Percentiles rank a stretch among this genome's conserved stretches.
phyloP scores from a whole-genome alignment of 1,139 yeast genomes.

The Hyphopichia pseudoburtonii region DNA sequence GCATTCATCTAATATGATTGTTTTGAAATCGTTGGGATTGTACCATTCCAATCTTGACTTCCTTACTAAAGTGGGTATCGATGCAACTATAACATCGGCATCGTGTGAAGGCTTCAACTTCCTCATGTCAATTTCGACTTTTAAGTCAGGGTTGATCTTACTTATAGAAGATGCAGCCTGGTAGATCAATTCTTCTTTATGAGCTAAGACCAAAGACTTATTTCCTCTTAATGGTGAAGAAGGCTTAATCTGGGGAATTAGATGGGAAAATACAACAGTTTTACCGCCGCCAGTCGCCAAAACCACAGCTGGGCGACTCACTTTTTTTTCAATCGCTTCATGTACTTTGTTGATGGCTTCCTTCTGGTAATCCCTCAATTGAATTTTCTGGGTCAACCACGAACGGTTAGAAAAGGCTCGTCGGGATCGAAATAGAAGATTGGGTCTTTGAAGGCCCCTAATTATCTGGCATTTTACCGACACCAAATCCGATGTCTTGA shows the following conservation, averaged over 20 bases:
- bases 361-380: constrained; percentile 61
- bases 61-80: constrained; percentile 66
- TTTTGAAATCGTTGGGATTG: constrained; percentile 58
- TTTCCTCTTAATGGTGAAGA: constrained; percentile 30
- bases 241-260: constrained; percentile 52
- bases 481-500: no score
- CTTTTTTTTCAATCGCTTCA: constrained; percentile 46
- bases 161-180: constrained; percentile 64
- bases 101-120: constrained; percentile 32
- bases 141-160: constrained; percentile 47
- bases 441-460: no score
- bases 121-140: constrained; percentile 77
- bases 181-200: constrained; percentile 71
- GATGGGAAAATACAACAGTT: constrained; percentile 76
- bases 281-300: constrained; percentile 97
- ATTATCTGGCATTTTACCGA: no score
- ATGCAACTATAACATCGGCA: constrained; percentile 73
- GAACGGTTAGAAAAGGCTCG: neutral
- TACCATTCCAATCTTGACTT: constrained; percentile 51
- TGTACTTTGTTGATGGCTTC: constrained; percentile 65
- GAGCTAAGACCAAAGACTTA: constrained; percentile 71
- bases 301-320: constrained; percentile 71
- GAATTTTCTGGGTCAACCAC: neutral
- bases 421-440: no score
- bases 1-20: constrained; percentile 87